Evolutionary conservation across 108 stramenopile species (phyloP).

Genomic region (Licmophora abbreviata): DNA sequence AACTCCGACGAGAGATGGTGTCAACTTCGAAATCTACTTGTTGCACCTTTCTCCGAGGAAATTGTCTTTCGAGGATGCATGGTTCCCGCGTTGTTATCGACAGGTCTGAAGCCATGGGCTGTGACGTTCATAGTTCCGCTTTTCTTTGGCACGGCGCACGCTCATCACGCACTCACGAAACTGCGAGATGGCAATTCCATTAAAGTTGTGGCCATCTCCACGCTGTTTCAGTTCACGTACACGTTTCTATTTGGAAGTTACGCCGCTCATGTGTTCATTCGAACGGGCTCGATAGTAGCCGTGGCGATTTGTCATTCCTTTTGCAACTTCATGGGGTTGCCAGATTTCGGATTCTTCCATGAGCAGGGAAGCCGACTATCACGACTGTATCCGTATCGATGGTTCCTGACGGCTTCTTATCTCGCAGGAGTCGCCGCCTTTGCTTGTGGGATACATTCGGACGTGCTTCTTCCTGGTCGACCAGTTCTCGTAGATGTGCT

Average conservation of each 20-base stretch:
- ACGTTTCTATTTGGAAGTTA: slow-evolving; percentile 79
- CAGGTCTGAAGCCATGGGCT: slow-evolving; percentile 8
- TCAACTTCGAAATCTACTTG: slow-evolving; percentile 37
- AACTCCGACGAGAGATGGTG: slow-evolving; percentile 34
- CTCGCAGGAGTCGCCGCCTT: slow-evolving; percentile 49
- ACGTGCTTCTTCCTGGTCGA: too few species aligned
- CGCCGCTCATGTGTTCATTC: slow-evolving; percentile 52
- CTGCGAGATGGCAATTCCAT: slow-evolving; percentile 17
- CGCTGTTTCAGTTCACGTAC: slow-evolving; percentile 60
- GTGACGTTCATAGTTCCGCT: slow-evolving; percentile 48
- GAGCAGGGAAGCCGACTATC: slow-evolving; percentile 7
- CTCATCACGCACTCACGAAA: slow-evolving; percentile 52
- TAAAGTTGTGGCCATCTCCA: slow-evolving; percentile 21
- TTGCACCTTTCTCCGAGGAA: slow-evolving; percentile 78
- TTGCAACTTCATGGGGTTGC: slow-evolving; percentile 82
- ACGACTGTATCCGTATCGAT: slow-evolving; percentile 37
- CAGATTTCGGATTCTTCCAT: slow-evolving; percentile 41
- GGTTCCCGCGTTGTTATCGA: slow-evolving; percentile 38
- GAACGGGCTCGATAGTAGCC: slow-evolving; percentile 48
- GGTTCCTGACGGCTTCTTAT: slow-evolving; percentile 24
- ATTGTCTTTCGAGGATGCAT: slow-evolving; percentile 73
- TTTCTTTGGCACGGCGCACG: slow-evolving; percentile 80
- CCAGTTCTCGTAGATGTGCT: too few species aligned
- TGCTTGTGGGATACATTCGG: too few species aligned
- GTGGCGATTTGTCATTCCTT: slow-evolving; percentile 52